A percentile compares a stretch with the other conserved stretches of the same genome.
phyloP scores from a whole-genome alignment of 2,329 filamentous ascomycete species.

The Fusarium sp. region DNA sequence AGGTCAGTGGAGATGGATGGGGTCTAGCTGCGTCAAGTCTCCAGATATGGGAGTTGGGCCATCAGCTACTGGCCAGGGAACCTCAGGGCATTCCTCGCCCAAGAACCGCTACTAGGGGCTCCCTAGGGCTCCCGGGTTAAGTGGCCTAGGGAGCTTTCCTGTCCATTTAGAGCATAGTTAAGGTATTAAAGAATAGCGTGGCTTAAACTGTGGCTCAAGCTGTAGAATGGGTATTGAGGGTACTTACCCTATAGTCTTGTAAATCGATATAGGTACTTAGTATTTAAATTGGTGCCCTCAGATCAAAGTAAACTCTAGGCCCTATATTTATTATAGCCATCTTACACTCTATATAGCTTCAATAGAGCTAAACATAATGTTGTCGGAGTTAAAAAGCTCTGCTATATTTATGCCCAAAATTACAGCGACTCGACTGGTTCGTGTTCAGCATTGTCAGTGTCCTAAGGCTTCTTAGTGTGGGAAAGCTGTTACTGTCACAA shows the following conservation, averaged over 20 bases:
- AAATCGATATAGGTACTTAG: no score
- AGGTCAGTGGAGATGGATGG: slow-evolving; percentile 22
- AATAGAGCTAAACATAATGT: background rate
- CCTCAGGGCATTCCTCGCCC: slow-evolving; percentile 30
- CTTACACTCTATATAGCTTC: background rate
- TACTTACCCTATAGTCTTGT: background rate
- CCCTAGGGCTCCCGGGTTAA: background rate
- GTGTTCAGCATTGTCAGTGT: background rate
- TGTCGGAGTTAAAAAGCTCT: no score
- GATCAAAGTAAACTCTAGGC: background rate
- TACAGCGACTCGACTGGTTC: background rate
- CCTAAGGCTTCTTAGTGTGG: background rate
- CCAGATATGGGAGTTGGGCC: slow-evolving; percentile 24
- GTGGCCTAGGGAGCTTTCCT: background rate
- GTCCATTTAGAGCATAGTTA: background rate
- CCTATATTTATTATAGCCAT: background rate
- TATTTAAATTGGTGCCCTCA: no score
- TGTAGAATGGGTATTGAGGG: background rate
- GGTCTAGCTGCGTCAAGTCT: slow-evolving; percentile 30
- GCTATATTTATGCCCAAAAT: background rate
- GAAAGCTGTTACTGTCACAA: background rate
- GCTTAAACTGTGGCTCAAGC: slow-evolving; percentile 7
- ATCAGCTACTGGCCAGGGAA: slow-evolving; percentile 24
- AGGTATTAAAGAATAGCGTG: background rate
- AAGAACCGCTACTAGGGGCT: slow-evolving; percentile 22